A percentile compares a stretch with the other conserved stretches of the same genome.
Evolutionary conservation across 768 basidiomycete species (phyloP).

Genomic region (Psilocybe azurescens): DNA sequence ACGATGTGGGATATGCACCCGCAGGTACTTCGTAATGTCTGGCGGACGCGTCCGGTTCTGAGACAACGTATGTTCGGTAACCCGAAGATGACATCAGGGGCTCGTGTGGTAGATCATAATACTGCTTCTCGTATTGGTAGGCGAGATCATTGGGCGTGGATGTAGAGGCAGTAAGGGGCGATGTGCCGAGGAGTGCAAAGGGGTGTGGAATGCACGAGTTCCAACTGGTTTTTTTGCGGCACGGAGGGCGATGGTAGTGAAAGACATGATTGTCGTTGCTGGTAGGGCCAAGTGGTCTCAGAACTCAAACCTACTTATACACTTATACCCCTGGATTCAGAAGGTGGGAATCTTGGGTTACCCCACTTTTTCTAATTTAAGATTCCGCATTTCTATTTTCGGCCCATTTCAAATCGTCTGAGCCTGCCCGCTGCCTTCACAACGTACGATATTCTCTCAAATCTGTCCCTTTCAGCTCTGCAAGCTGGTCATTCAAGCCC

Average conservation of each 20-base stretch:
- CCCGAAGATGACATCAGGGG: conserved; percentile 48
- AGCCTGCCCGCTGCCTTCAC: not conserved
- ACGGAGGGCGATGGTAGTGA: conserved; percentile 30
- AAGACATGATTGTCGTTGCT: conserved; percentile 33
- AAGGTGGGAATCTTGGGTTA: conserved; percentile 30
- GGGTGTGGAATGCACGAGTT: conserved; percentile 65
- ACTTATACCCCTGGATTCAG: not conserved
- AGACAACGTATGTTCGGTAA: conserved; percentile 73
- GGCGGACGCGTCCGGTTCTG: conserved; percentile 67
- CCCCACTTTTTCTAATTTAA: conserved; percentile 17
- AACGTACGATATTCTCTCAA: not conserved
- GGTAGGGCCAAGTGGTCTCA: not conserved
- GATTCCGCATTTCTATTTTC: conserved; percentile 18
- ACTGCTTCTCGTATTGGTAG: conserved; percentile 65
- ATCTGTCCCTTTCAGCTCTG: not conserved
- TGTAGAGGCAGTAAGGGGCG: conserved; percentile 40
- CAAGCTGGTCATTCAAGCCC: not conserved
- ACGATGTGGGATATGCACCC: conserved; percentile 64
- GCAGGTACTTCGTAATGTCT: conserved; percentile 73
- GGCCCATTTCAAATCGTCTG: not conserved
- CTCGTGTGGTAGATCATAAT: conserved; percentile 51
- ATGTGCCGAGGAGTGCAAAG: conserved; percentile 55
- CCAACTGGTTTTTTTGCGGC: conserved; percentile 27
- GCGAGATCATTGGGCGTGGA: conserved; percentile 35
- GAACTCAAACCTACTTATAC: not conserved